Evolutionary conservation across 73 alveolate genomes (phyloP), one percentile per base, ranked within the genome.

Genomic region (Paramecium sonneborni): DNA sequence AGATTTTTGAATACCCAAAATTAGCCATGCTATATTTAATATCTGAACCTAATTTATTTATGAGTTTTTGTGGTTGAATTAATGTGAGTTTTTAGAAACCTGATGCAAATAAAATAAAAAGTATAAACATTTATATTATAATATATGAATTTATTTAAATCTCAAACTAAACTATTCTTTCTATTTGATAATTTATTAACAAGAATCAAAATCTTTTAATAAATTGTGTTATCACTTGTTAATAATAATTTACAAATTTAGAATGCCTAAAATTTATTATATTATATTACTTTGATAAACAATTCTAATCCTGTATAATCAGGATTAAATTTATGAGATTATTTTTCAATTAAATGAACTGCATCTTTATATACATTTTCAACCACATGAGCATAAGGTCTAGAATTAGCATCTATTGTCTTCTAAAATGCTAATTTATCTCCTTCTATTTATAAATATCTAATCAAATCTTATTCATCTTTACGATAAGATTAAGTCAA

Each of bases 231-330:
- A 26, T 67, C 84, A 15, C 48, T 26, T 14, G 38, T 67, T 12
- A 67, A 67, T 67, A 67, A 1, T 32, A 67, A 67, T 67, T 32
- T 67, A 28, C 84, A 67, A 1, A 67, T 67, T 67, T 26, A 24
- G 23, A 30, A 67, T 67, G 84, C 84, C 84, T 67, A 30, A 11
- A 11, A 7, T 4, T 52, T 52, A 0, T 0, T 6, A 52, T 52
- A 9, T 0, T 15, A n/a, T 18, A 6, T 52, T 52, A 52, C 68
- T 9, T 52, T 52, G 6, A 52, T 52, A 11, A 67, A 67, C 46
- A 67, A 67, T 1, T 67, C 84, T 67, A 30, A 26, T 30, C 84
- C 84, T 30, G 84, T 30, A 67, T 67, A 67, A 67, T 67, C 84
- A 24, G 44, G 44, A 12, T 67, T 67, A 10, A 67, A 30, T 32